Percentiles rank a stretch among this genome's conserved stretches.
Evolutionary conservation across 768 basidiomycete genomes (phyloP).

Genomic region (Amanita rubescens): DNA sequence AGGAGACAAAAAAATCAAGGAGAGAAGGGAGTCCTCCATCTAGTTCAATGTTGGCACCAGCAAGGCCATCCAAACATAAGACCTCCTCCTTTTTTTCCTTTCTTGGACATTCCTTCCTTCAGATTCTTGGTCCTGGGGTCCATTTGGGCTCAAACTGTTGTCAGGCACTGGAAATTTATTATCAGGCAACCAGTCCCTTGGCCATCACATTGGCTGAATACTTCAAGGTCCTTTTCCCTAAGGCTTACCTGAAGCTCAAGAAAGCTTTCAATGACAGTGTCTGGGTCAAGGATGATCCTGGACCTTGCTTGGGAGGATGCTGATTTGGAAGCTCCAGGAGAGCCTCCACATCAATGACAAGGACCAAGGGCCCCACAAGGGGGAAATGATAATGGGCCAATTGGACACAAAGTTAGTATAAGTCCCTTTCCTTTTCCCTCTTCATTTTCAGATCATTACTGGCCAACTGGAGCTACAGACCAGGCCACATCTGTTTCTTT

Average conservation of each 20-base stretch:
- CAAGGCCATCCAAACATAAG: neutral
- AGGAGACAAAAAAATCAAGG: no score
- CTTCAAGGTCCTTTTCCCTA: slow-evolving; percentile 2
- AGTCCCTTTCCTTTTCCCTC: neutral
- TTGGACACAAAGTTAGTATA: neutral
- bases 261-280: slow-evolving; percentile 7
- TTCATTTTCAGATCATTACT: neutral
- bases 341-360: slow-evolving; percentile 1
- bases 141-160: neutral
- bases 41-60: neutral
- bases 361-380: slow-evolving; percentile 5
- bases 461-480: neutral
- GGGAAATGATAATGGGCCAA: neutral
- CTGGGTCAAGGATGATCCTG: slow-evolving; percentile 8
- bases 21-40: neutral
- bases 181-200: neutral
- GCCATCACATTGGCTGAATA: neutral
- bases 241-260: neutral
- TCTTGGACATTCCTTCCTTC: neutral
- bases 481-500: slow-evolving; percentile 4
- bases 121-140: neutral
- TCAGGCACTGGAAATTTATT: neutral
- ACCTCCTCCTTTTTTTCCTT: neutral
- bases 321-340: slow-evolving; percentile 8
- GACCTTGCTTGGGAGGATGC: slow-evolving; percentile 7